phyloP scores from a whole-genome alignment of 1,139 yeast species.

The Candida pseudoviswanathii region DNA sequence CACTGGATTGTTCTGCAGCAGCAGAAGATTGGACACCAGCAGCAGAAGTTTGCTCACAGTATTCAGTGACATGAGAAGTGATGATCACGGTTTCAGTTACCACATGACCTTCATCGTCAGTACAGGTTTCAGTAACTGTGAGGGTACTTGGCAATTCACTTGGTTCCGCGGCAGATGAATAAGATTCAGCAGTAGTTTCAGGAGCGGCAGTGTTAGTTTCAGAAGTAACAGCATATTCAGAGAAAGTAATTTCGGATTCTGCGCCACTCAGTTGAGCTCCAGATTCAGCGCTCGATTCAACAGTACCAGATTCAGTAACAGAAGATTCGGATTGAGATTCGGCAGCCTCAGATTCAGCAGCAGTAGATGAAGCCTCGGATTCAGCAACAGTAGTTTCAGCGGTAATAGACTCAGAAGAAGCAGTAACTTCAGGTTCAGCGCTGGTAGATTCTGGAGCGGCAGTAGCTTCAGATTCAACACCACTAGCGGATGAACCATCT shows the following conservation, averaged over 20 bases:
- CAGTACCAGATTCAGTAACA: too few species aligned
- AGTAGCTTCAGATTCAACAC: background rate
- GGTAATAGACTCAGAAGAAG: background rate
- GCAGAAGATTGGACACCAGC: conserved; percentile 12
- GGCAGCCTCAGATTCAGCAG: conserved; percentile 17
- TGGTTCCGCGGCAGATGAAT: conserved; percentile 11
- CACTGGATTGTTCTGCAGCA: conserved; percentile 7
- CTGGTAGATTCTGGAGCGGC: background rate
- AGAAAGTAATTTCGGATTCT: too few species aligned
- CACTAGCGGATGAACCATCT: conserved; percentile 20
- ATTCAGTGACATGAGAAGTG: conserved; percentile 9
- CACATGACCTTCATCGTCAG: conserved; percentile 7
- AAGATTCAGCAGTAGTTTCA: conserved; percentile 28
- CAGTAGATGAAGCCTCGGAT: conserved; percentile 7
- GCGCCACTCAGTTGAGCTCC: too few species aligned
- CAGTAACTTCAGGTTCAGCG: too few species aligned
- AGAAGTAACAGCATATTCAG: background rate
- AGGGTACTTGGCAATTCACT: conserved; percentile 2
- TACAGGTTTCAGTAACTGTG: conserved; percentile 5
- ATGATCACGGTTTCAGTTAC: conserved; percentile 7
- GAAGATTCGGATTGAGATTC: background rate
- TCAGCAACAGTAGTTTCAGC: conserved; percentile 8
- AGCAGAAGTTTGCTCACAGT: conserved; percentile 10
- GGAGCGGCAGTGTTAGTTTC: conserved; percentile 15
- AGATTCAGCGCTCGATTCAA: conserved; percentile 20